These are phyloP conservation scores for Ophiostoma fasciatum DNA, from an alignment of 2,329 filamentous ascomycete species.

Conservation along the genomic window DNA sequence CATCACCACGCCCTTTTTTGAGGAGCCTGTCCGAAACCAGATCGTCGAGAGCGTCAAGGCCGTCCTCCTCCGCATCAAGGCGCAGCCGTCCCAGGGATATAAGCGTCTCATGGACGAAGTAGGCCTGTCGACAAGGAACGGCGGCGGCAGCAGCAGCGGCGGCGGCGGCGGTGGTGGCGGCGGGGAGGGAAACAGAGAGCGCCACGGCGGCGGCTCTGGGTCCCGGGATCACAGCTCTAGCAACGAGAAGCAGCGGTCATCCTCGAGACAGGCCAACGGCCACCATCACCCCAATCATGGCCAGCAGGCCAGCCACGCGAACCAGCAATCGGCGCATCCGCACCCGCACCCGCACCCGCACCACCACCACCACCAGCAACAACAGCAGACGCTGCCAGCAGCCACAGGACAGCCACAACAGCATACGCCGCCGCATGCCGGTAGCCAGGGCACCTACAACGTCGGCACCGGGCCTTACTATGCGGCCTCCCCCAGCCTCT, in stretches of 20 bases:
- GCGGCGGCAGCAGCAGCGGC: conserved; percentile 14
- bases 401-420: conserved; percentile 20
- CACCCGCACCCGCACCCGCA: conserved; percentile 13
- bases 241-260: conserved; percentile 38
- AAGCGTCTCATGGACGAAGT: conserved; percentile 99
- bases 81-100: conserved; percentile 87
- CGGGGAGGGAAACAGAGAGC: conserved; percentile 18
- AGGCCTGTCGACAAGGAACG: conserved; percentile 56
- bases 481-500: conserved; percentile 29
- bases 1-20: conserved; percentile 91
- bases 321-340: too few relatives aligned
- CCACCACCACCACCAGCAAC: conserved; percentile 11
- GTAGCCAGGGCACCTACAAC: conserved; percentile 6
- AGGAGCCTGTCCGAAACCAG: conserved; percentile 74
- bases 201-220: conserved; percentile 26
- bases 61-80: conserved; percentile 79
- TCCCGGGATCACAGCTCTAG: conserved; percentile 31
- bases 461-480: conserved; percentile 32
- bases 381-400: conserved; percentile 19
- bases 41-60: conserved; percentile 86
- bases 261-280: conserved; percentile 36
- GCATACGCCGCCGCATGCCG: conserved; percentile 12
- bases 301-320: conserved; percentile 18
- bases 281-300: conserved; percentile 27
- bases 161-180: conserved; percentile 23